Percentiles rank a stretch among this genome's conserved stretches.
Conservation (phyloP, 225 moss, liverwort and hornwort genomes). For the Asterella californica region DNA sequence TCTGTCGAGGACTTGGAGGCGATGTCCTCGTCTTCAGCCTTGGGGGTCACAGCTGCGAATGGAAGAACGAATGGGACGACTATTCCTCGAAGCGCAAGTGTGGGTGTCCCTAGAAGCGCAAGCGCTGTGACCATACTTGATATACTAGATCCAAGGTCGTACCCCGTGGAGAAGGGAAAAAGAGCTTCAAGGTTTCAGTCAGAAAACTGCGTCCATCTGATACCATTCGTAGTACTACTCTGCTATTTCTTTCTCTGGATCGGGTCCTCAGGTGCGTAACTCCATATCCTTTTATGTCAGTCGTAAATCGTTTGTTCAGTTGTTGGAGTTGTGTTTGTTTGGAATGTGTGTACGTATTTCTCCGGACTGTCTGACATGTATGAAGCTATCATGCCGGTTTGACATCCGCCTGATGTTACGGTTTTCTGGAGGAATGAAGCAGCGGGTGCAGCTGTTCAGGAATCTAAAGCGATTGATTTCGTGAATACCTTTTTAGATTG, state of each 20-base stretch:
- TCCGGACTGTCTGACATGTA: not conserved
- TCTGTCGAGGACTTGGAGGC: slow-evolving; percentile 19
- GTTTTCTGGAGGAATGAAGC: not conserved
- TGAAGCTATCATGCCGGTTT: not conserved
- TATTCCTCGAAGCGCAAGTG: slow-evolving; percentile 1
- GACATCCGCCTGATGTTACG: not conserved
- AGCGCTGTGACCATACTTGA: slow-evolving; percentile 22
- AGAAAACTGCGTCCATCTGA: slow-evolving; percentile 30
- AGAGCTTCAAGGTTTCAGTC: slow-evolving; percentile 19
- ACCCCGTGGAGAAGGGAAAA: slow-evolving; percentile 21
- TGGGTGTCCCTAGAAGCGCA: not conserved
- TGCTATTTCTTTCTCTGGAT: slow-evolving; percentile 39
- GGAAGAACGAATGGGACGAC: slow-evolving; percentile 18
- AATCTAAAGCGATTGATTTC: not conserved
- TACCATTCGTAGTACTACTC: slow-evolving; percentile 31
- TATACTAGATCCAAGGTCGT: slow-evolving; percentile 5
- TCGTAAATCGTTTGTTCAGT: not conserved
- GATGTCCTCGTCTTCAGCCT: slow-evolving; percentile 1
- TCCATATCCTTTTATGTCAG: not conserved
- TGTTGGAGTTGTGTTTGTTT: not conserved
- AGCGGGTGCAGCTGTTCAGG: not conserved
- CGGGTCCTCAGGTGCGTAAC: slow-evolving; percentile 19
- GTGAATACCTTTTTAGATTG: not conserved
- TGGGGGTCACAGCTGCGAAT: not conserved
- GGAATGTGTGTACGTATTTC: not conserved